Evolutionary conservation across 306 rosid genomes (phyloP).

Genomic region (Castanea sativa): DNA sequence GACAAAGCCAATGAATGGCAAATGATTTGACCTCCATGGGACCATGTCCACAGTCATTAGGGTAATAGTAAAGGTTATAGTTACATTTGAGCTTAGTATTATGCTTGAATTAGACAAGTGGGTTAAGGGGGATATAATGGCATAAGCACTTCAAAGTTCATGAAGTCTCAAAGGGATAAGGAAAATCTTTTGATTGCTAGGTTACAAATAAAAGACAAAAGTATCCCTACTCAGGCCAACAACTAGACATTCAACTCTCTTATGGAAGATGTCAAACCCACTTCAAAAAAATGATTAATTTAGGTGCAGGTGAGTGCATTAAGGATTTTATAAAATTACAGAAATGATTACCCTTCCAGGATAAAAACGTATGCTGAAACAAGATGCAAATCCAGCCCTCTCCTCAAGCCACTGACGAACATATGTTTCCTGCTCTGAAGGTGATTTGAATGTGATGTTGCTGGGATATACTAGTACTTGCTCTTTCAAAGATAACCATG

Average conservation of each 20-base stretch:
- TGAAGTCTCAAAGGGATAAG: not conserved
- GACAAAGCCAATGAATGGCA: not conserved
- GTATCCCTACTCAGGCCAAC: not conserved
- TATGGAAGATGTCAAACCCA: not conserved
- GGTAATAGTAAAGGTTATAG: not conserved
- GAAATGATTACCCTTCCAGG: slow-evolving; percentile 64
- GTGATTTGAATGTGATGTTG: slow-evolving; percentile 60
- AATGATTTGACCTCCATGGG: not conserved
- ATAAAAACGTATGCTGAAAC: slow-evolving; percentile 63
- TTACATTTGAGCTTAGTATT: not conserved
- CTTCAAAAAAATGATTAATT: not conserved
- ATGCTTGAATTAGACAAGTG: not conserved
- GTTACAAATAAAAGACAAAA: not conserved
- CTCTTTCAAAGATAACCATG: slow-evolving; percentile 84
- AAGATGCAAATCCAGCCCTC: slow-evolving; percentile 61
- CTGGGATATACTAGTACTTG: slow-evolving; percentile 77
- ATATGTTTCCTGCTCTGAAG: slow-evolving; percentile 67
- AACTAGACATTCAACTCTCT: not conserved
- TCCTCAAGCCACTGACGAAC: slow-evolving; percentile 78
- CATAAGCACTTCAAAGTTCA: not conserved
- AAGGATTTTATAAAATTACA: slow-evolving; percentile 17
- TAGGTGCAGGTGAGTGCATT: not conserved
- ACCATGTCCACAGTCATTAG: not conserved
- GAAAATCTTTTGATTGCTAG: not conserved
- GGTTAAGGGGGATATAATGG: not conserved